Evolutionary conservation across 441 rosid species (phyloP), one percentile per base, ranked within the genome.

Genomic region (Mallotus repandus): DNA sequence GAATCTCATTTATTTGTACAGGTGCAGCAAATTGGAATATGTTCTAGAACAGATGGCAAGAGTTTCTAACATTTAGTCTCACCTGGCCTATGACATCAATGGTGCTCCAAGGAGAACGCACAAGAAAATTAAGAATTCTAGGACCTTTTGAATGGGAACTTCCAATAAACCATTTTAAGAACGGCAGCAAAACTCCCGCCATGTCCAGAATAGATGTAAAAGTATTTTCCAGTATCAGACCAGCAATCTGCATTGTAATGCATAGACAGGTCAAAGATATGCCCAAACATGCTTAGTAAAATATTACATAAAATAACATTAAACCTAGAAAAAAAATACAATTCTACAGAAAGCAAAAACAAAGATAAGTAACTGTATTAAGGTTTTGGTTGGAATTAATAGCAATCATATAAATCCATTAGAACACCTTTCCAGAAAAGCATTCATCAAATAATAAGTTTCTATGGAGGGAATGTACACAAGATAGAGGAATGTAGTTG

Each of bases 91-190:
- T 72, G 32, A 90, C 81, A 55, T 93, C 98, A 69, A 93, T 85
- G 74, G 98, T 95, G 71, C 79, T 91, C 99, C 99, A 95, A 13
- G 98, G 99, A 75, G 99, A 93, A 59, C 99, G 98, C 58, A 94
- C 97, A 70, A 94, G 80, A 84, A 85, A 89, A 79, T 94, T 94
- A 67, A 94, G 91, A 84, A 91, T 60, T 83, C 86, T 90, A 21
- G 88, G 91, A 82, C 93, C 90, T 81, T 90, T 93, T 50, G 94
- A 71, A 76, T 86, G 82, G 74, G 87, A 86, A 73, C 95, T 85
- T 46, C 99, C 99, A 76, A 95, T 93, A 85, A 95, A 88, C 97
- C 94, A 93, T 91, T 87, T 95, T 76, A 95, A 79, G 84, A 93
- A 90, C 65, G 99, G 99, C 43, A 95, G 79, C 63, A 95, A 72